Conservation (phyloP, 2,329 filamentous ascomycete species). For the Epicoccum nigrum region DNA sequence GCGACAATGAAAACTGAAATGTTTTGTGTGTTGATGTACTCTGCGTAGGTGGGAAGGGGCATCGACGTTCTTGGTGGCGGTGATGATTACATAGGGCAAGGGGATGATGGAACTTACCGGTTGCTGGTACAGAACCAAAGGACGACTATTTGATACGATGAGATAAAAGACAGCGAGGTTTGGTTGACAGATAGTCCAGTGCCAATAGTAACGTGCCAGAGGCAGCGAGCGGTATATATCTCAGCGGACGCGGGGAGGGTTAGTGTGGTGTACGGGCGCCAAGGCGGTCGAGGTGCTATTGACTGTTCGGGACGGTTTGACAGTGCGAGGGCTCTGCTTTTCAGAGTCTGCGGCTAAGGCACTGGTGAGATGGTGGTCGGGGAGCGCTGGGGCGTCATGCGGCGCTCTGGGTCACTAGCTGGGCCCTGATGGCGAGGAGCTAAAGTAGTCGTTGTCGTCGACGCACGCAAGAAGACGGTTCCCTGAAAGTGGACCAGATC, state of each 20-base stretch:
- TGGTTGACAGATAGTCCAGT: constrained; percentile 25
- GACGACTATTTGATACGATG: constrained; percentile 7
- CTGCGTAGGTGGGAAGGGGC: not conserved
- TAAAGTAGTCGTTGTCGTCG: constrained; percentile 43
- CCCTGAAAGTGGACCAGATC: constrained; percentile 47
- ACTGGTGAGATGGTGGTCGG: constrained; percentile 41
- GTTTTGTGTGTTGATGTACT: not conserved
- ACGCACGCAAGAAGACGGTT: constrained; percentile 34
- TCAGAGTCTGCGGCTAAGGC: constrained; percentile 45
- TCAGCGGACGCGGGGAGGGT: constrained; percentile 35
- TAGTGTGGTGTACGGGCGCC: constrained; percentile 34
- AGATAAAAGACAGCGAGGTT: constrained; percentile 14
- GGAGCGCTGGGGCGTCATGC: constrained; percentile 45
- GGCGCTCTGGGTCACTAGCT: constrained; percentile 40
- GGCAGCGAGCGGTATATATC: constrained; percentile 44
- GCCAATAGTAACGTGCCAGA: constrained; percentile 38
- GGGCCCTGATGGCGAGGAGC: constrained; percentile 40
- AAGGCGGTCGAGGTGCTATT: constrained; percentile 43
- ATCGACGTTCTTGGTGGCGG: not conserved
- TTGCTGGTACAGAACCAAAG: constrained; percentile 10
- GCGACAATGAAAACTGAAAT: not conserved
- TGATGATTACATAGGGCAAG: not conserved
- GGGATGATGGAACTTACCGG: constrained; percentile 8
- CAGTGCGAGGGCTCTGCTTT: constrained; percentile 45
- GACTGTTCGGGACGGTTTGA: constrained; percentile 42